Evolutionary conservation across 768 basidiomycete species (phyloP), one percentile per base, ranked within the genome.

Genomic region (Strobilomyces dryophilus): DNA sequence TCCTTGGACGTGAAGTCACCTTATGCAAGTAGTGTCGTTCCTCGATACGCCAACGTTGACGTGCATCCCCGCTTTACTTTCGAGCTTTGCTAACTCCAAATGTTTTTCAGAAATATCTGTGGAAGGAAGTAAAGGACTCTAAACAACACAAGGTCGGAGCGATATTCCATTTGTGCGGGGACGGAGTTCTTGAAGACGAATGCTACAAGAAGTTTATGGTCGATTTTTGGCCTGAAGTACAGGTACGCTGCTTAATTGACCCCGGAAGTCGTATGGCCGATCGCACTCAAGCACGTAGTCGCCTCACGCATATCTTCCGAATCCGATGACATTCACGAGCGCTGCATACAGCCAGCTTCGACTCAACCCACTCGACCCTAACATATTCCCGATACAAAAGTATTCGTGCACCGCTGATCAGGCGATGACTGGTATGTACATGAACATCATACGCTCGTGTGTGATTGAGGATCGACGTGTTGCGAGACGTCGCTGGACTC

Each of bases 281-380:
- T 29, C 4, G 27, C 39, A n/a, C 27, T 4, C 37, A 61, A 95
- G 90, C 92, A 97, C 59, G 57, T 91, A 4, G 73, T 97, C 20
- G 78, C 90, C 8, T 85, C 89, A 8, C 75, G 79, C 27, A 77
- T 73, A 85, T 53, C 72, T 73, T 37, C 67, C 81, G 1, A 81
- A 94, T 64, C 81, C 79, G 1, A 74, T 92, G 18, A 84, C 84
- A 11, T 95, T 91, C 63, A 86, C 83, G 3, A 84, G 83, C 31
- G 80, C 84, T 3, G 85, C 85, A 8, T 81, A 81, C 58, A 82
- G 82, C 56, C 87, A 90, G 55, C 76, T 91, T 18, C 79, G 83
- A 46, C 74, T 98, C 15, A 81, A 81, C 58, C 74, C 84, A 53
- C 73, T 95, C 24, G 91, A 95, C 59, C 56, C 77, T 1, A 67